Percentiles rank a stretch among this genome's conserved stretches.
Conservation (phyloP, 495 filamentous ascomycete genomes). For the Staphylotrichum longicolle region DNA sequence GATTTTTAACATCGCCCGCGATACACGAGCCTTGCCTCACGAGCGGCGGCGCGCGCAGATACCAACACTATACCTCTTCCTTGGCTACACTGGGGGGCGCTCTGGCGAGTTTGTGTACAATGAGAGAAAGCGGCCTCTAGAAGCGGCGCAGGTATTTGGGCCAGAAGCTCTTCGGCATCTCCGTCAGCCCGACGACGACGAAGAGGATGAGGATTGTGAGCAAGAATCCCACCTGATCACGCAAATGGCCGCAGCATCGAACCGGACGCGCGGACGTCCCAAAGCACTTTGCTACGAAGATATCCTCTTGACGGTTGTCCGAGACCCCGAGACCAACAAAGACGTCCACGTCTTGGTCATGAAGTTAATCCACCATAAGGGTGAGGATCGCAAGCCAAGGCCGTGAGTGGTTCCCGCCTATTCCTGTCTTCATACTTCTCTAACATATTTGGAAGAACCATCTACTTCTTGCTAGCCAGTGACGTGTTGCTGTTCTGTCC, state of each 20-base stretch:
- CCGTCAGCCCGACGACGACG: not conserved
- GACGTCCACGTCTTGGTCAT: constrained; percentile 33
- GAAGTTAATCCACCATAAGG: constrained; percentile 31
- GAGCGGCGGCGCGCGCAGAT: constrained; percentile 26
- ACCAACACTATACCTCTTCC: constrained; percentile 20
- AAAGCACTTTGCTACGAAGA: constrained; percentile 33
- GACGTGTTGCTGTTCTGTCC: constrained; percentile 24
- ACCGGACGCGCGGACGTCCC: constrained; percentile 12
- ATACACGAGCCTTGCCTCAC: constrained; percentile 28
- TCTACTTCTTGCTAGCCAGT: constrained; percentile 23
- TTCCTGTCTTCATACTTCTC: not conserved
- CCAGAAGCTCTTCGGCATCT: constrained; percentile 21
- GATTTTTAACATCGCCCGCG: constrained; percentile 30
- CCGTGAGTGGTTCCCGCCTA: constrained; percentile 25
- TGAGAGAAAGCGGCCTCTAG: constrained; percentile 17
- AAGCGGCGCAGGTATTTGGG: constrained; percentile 18
- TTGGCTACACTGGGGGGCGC: constrained; percentile 23
- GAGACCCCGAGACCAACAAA: constrained; percentile 28
- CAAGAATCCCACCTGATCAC: constrained; percentile 22
- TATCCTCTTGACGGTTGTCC: constrained; percentile 30
- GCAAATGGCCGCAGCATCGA: constrained; percentile 12
- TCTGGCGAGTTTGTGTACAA: constrained; percentile 26
- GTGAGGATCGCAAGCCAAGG: constrained; percentile 36
- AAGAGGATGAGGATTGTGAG: constrained; percentile 11
- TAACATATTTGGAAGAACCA: constrained; percentile 17